Base-by-base conservation (phyloP, 805 yeast species). In the Cyberlindnera saturnus region DNA sequence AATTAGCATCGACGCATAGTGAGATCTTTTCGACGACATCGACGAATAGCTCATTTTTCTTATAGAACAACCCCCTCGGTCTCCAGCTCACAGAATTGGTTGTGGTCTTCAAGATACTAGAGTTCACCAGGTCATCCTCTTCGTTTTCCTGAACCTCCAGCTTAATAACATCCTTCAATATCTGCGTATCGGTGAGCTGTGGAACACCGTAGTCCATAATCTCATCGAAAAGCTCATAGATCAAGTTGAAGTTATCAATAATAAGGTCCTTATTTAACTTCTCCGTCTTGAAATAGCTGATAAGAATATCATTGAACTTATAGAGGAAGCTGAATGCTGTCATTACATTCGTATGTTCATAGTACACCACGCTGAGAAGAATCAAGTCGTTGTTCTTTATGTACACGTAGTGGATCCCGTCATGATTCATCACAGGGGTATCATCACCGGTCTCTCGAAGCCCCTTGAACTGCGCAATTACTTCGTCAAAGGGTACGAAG, bases 181-280 rank as follows among this genome's bases (percentile, higher is more conserved):
- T 75, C 49, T 82, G 83, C 40, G 79, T 75, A 56, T 89, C 96
- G 0, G 96, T 85, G 41, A 84, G 69, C 63, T 89, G 96, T 1
- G 88, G 80, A n/a, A 84, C 65, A 8, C 96, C 96, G 62, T 76
- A 84, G 61, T 89, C 96, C 78, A 86, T 75, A 71, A 88, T 84
- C 57, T 88, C 96, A 58, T 88, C 96, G 36, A 88, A 63, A n/a
- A 88, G 65, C 59, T 89, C 96, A 62, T 82, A 83, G 7, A 88
- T 75, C 39, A 88, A 67, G 30, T 81, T 79, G 50, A 77, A 75
- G 61, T 88, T 88, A 61, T 88, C 96, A 18, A 75, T 65, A 2
- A 87, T 74, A 15, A 77, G 54, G 42, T 82, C 89, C 42, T 73
- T 73, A 52, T 76, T 77, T 34, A 84, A 61, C 17, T 51, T 11